Conservation (phyloP, 1,139 yeast genomes). For the Geotrichum australiense region DNA sequence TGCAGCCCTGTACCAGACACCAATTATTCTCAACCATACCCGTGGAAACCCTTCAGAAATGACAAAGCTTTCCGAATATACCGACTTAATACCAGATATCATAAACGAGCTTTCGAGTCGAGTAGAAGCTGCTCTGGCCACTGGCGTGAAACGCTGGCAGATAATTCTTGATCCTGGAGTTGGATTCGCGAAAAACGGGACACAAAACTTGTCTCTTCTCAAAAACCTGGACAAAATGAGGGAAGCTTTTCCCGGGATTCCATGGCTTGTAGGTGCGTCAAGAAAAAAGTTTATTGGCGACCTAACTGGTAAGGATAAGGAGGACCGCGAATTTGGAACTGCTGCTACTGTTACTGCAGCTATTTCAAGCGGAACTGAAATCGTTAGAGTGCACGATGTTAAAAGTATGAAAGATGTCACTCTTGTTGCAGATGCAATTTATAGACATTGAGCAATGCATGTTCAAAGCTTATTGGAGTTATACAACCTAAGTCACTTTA, state of each 20-base stretch:
- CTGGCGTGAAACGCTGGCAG: slow-evolving; percentile 84
- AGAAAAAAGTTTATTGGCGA: slow-evolving; percentile 81
- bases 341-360: slow-evolving; percentile 71
- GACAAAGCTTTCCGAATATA: slow-evolving; percentile 53
- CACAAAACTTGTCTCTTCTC: slow-evolving; percentile 63
- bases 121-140: slow-evolving; percentile 48
- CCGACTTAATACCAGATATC: slow-evolving; percentile 40
- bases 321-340: slow-evolving; percentile 65
- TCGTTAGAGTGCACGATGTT: slow-evolving; percentile 87
- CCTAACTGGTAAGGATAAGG: slow-evolving; percentile 35
- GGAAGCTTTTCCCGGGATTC: slow-evolving; percentile 39
- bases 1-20: slow-evolving; percentile 57
- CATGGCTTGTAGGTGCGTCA: slow-evolving; percentile 79
- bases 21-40: slow-evolving; percentile 77
- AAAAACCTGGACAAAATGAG: slow-evolving; percentile 40
- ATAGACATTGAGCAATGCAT: slow-evolving; percentile 34
- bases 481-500: no score
- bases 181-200: slow-evolving; percentile 76
- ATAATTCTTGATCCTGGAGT: slow-evolving; percentile 88
- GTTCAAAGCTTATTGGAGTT: no score
- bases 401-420: slow-evolving; percentile 57
- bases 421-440: slow-evolving; percentile 70
- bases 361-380: slow-evolving; percentile 66
- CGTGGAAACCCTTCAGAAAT: slow-evolving; percentile 77
- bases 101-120: slow-evolving; percentile 58